A percentile compares a stretch with the other conserved stretches of the same genome.
Conservation (phyloP, 345 rosid genomes). For the Balakata baccata region DNA sequence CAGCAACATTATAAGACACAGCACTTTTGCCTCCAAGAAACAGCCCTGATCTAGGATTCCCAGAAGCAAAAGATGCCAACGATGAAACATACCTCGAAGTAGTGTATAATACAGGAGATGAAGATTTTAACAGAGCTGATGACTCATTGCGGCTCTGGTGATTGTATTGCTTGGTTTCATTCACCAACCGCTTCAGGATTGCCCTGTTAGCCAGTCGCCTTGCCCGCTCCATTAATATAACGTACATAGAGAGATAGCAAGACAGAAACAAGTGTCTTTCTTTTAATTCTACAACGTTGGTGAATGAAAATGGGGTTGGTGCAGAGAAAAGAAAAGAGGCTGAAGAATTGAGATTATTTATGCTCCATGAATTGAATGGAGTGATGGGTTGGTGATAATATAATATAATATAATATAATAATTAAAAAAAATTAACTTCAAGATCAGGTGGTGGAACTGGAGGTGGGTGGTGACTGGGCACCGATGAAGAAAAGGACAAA, state of each 20-base stretch:
- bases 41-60: slow-evolving; percentile 30
- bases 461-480: slow-evolving; percentile 41
- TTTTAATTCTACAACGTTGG: background rate
- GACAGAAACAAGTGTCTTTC: background rate
- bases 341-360: slow-evolving; percentile 1
- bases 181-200: slow-evolving; percentile 61
- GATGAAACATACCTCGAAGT: slow-evolving; percentile 77
- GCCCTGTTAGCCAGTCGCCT: slow-evolving; percentile 84
- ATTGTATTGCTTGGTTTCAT: slow-evolving; percentile 50
- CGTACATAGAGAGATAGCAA: slow-evolving; percentile 1
- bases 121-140: slow-evolving; percentile 26
- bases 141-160: slow-evolving; percentile 30
- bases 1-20: slow-evolving; percentile 15
- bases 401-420: no score
- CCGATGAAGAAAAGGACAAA: slow-evolving; percentile 38
- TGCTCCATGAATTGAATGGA: slow-evolving; percentile 29
- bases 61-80: slow-evolving; percentile 50
- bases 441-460: slow-evolving; percentile 25
- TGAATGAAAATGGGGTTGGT: slow-evolving; percentile 11
- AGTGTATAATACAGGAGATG: slow-evolving; percentile 40
- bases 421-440: slow-evolving; percentile 10
- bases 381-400: slow-evolving; percentile 33
- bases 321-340: slow-evolving; percentile 2
- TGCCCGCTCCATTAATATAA: slow-evolving; percentile 75
- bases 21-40: slow-evolving; percentile 22